Evolutionary conservation across 2,329 filamentous ascomycete species (phyloP).

Genomic region (Cladosporium sp.): DNA sequence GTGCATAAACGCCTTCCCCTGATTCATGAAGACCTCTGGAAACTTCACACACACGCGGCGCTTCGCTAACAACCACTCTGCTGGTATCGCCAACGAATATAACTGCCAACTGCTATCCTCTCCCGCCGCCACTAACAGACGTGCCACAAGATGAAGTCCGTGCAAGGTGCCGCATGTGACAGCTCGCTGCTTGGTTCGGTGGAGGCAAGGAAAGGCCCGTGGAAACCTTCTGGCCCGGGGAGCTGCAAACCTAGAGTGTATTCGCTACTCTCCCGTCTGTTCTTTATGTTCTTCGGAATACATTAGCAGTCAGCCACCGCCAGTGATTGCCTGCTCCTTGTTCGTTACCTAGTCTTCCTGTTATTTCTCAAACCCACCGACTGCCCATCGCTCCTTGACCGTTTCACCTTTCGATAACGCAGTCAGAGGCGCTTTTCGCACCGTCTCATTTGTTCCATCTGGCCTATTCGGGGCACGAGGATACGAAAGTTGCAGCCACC

Average conservation of each 20-base stretch:
- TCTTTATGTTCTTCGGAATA: background rate
- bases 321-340: background rate
- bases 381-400: background rate
- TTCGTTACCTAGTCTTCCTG: background rate
- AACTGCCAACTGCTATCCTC: no score
- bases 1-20: no score
- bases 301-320: background rate
- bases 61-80: no score
- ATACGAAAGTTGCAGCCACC: slow-evolving; percentile 7
- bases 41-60: no score
- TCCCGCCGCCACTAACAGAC: no score
- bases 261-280: background rate
- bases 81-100: no score
- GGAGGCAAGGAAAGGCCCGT: no score
- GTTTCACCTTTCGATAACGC: slow-evolving; percentile 1
- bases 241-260: slow-evolving; percentile 7
- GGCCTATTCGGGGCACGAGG: background rate
- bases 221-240: background rate
- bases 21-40: no score
- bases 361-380: no score
- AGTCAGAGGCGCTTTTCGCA: slow-evolving; percentile 3
- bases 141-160: no score
- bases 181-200: background rate
- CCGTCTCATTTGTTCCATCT: background rate
- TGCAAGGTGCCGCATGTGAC: background rate